Base-by-base conservation (phyloP, 441 rosid species). In the Erodium chrysanthum region DNA sequence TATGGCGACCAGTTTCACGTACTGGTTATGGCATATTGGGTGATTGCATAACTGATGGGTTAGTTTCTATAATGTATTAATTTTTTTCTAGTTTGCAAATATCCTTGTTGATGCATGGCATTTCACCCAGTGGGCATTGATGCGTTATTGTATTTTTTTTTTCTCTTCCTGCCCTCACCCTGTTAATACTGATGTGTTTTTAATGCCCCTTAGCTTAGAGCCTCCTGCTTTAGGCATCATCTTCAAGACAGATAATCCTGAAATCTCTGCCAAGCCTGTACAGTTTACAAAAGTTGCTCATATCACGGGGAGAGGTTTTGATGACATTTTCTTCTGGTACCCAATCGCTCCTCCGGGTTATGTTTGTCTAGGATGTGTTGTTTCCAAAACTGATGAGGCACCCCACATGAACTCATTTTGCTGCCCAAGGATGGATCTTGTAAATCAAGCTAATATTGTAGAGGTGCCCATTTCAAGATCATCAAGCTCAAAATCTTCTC, bases 281-380 rank as follows among this genome's bases (percentile, higher is more conserved):
- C 92, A 90, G 71, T 90, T 90, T 76, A 85, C 91, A 35, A 92
- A 85, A 85, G 98, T 76, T 71, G 93, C 97, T 33, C 96, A 88
- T 70, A 85, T 96, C 71, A 76, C 70, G 31, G 97, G 96, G 69
- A 96, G 88, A 83, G 98, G 98, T 59, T 65, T 85, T 64, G 96
- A 92, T 80, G 99, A 92, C 73, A 89, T 84, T 74, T 95, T 88
- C 72, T 90, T 94, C 78, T 95, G 98, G 98, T 89, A 83, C 75
- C 99, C 99, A 68, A 82, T 95, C 84, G 96, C 99, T 37, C 97
- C 98, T 75, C 86, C 98, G 64, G 99, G 99, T 64, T 89, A 90
- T 84, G 96, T 82, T 76, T 83, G 98, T 69, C 75, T 95, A 44
- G 99, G 98, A 74, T 95, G 99, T 72, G 82, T 95, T 68, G 89